Evolutionary conservation across 208 protist genomes (phyloP), one percentile per base, ranked within the genome.

Genomic region (Leishmania mexicana): DNA sequence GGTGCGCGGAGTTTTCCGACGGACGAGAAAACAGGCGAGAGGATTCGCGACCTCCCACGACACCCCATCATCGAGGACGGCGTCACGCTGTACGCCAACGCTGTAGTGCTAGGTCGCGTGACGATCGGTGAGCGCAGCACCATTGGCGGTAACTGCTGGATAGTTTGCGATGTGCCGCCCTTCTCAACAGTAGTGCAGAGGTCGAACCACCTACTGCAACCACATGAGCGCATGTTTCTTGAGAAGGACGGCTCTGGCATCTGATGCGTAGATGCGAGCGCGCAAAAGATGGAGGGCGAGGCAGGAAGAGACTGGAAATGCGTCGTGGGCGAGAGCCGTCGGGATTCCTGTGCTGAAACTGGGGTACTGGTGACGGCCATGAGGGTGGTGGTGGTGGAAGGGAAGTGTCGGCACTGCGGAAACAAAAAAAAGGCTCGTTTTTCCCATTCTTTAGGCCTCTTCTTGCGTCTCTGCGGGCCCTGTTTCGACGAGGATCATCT

Each of bases 61-160:
- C 96, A 98, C 81, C 96, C 96, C n/a, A 95, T 95, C 64, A 85
- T 98, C 70, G 93, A 95, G 64, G 92, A 98, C 74, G 78, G 83
- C 54, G 92, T 97, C 24, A 94, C 91, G 11, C 85, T 98, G 45
- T 96, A 96, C 74, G 92, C 94, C n/a, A 92, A 94, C 77, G 90
- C 93, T 1, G 90, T 92, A 21, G 90, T 98, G 1, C 85, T 98
- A 5, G 96, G 96, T 11, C 82, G 93, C 38, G 89, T 98, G 60
- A 89, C 85, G 3, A 94, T 98, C 45, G 96, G 96, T 28, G 80
- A 85, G 47, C 87, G 83, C 60, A 94, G 89, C 81, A 93, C 87
- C 40, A 94, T 98, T 73, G 94, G 94, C 49, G 92, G 89, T 38
- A 93, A 93, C 83, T 90, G 86, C 77, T 93, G 87, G 89, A 85